Conservation (phyloP, 768 basidiomycete genomes). For the Hysterangium stoloniferum region DNA sequence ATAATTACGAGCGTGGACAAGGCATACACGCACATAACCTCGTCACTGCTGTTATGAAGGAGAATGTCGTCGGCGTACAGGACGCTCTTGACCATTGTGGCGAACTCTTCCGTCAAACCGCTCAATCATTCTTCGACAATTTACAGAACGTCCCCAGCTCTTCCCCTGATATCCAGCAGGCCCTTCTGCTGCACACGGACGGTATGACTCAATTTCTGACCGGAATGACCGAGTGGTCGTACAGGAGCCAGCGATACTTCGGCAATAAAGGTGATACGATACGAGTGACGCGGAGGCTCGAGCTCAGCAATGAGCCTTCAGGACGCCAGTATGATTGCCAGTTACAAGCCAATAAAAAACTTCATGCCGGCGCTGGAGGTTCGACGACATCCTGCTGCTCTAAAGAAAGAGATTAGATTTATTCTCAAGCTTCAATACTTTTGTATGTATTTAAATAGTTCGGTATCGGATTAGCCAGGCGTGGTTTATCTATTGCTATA, state of each 20-base stretch:
- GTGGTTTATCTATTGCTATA: no score
- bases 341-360: no score
- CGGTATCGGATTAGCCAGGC: no score
- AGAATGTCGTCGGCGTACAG: slow-evolving; percentile 45
- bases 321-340: no score
- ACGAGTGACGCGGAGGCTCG: no score
- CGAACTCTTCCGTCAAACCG: slow-evolving; percentile 38
- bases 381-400: no score
- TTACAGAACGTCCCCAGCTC: slow-evolving; percentile 42
- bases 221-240: slow-evolving; percentile 62
- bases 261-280: slow-evolving; percentile 47
- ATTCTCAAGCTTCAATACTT: no score
- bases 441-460: no score
- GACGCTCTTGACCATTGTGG: slow-evolving; percentile 53
- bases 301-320: no score
- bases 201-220: slow-evolving; percentile 52
- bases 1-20: slow-evolving; percentile 64
- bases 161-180: slow-evolving; percentile 38
- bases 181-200: slow-evolving; percentile 46
- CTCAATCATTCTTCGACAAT: slow-evolving; percentile 41
- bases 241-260: slow-evolving; percentile 64
- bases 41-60: slow-evolving; percentile 59
- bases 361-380: no score
- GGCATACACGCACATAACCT: slow-evolving; percentile 62
- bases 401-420: no score